Base-by-base conservation (phyloP, 2,329 filamentous ascomycete species). In the Cladophialophora immunda region DNA sequence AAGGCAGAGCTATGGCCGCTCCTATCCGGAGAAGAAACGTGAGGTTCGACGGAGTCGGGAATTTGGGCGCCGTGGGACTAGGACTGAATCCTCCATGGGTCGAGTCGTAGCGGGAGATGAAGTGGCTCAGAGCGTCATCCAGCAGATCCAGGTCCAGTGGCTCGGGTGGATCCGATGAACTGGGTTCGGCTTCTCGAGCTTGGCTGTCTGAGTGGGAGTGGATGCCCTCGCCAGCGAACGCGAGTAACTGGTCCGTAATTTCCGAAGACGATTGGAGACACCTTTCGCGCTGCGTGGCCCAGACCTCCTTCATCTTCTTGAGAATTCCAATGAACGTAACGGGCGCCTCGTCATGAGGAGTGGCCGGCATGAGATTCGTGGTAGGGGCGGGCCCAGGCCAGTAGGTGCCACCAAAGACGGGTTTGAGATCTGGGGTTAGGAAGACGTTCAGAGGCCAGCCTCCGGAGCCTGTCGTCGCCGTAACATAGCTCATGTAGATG, bases 391-490 rank as follows among this genome's bases (percentile, higher is more conserved):
- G 92, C 0, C 92, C 92, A 3, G 94, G 93, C 92, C 93, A 98
- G 79, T 97, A 98, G 8, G 94, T 97, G 27, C 94, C 94, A 41
- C 95, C 95, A 79, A 97, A 98, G 9, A 99, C 91, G 0, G 95
- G 95, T 75, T 97, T 90, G 29, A 98, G 85, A 72, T 97, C 90
- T 0, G 95, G 93, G 0, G 95, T 99, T 32, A 98, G 85, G 77
- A 99, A 98, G n/a, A 97, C 90, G 75, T 97, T 98, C 68, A 98
- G 81, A 0, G 95, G 95, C 94, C 95, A 98, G 45, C 95, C 95
- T 9, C 93, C 94, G 1, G 88, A 90, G 22, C 92, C 93, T 66
- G 91, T 97, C 11, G 95, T 94, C 1, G 94, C 94, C 77, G 97
- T 93, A 47, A 97, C 90, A 78, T 97, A 99, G 81, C 97, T 97